These are phyloP conservation scores for Sporothrix euskadiensis DNA, from an alignment of 2,329 filamentous ascomycete species.

Conservation along the genomic window DNA sequence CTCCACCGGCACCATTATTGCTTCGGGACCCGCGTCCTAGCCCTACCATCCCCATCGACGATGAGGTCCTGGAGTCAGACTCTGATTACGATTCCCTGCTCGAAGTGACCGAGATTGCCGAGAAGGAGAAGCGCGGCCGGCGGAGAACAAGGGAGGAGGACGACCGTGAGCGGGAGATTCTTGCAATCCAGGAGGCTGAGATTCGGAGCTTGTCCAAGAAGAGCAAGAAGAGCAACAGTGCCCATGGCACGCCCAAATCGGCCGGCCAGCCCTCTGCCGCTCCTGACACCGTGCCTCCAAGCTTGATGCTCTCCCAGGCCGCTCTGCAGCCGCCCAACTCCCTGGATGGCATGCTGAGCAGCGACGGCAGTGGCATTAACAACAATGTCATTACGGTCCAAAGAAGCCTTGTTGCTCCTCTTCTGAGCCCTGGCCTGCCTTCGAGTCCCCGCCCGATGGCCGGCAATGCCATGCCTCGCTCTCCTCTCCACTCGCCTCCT, in stretches of 20 bases:
- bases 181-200: slow-evolving; percentile 67
- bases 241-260: slow-evolving; percentile 50
- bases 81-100: slow-evolving; percentile 82
- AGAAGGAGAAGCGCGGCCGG: slow-evolving; percentile 65
- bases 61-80: slow-evolving; percentile 68
- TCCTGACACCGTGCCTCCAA: slow-evolving; percentile 43
- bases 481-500: slow-evolving; percentile 62
- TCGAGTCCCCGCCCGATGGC: slow-evolving; percentile 58
- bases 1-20: slow-evolving; percentile 81
- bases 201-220: slow-evolving; percentile 73
- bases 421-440: slow-evolving; percentile 63
- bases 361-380: slow-evolving; percentile 35
- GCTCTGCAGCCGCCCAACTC: slow-evolving; percentile 49
- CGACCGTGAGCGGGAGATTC: slow-evolving; percentile 71
- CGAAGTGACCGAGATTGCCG: slow-evolving; percentile 64
- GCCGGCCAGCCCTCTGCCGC: slow-evolving; percentile 40
- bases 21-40: slow-evolving; percentile 53
- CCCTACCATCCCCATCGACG: slow-evolving; percentile 47
- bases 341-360: slow-evolving; percentile 54
- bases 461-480: slow-evolving; percentile 50
- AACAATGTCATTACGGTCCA: background rate
- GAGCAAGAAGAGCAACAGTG: slow-evolving; percentile 58
- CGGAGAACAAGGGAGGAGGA: slow-evolving; percentile 86
- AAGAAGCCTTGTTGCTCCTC: slow-evolving; percentile 41
- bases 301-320: slow-evolving; percentile 41